Conservation (phyloP, 2,329 filamentous ascomycete species). For the Pseudogymnoascus sp. region DNA sequence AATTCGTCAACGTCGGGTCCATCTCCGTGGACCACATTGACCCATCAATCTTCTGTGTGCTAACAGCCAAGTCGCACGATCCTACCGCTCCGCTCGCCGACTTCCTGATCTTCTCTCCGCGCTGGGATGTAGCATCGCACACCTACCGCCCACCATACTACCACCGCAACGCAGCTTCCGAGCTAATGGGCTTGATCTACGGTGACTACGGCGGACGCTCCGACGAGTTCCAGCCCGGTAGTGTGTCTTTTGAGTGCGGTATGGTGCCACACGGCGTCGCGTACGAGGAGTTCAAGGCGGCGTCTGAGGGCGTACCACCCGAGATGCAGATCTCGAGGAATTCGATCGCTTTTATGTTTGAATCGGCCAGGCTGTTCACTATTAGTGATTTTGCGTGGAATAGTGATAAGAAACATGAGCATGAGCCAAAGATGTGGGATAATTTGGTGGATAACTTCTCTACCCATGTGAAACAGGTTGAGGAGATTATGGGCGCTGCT, state of each 20-base stretch:
- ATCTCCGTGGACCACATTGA: slow-evolving; percentile 57
- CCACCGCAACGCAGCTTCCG: slow-evolving; percentile 42
- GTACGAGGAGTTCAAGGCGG: slow-evolving; percentile 39
- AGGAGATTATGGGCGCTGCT: slow-evolving; percentile 19
- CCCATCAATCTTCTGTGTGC: slow-evolving; percentile 56
- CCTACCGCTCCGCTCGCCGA: slow-evolving; percentile 49
- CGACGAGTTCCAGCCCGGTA: slow-evolving; percentile 38
- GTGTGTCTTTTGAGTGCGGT: slow-evolving; percentile 33
- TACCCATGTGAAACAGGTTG: slow-evolving; percentile 36
- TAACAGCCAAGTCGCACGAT: slow-evolving; percentile 48
- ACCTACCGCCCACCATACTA: slow-evolving; percentile 52
- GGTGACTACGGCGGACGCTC: slow-evolving; percentile 34
- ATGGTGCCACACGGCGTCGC: slow-evolving; percentile 42
- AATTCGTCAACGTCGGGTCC: slow-evolving; percentile 49
- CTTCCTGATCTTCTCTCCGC: slow-evolving; percentile 59
- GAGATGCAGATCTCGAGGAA: slow-evolving; percentile 37
- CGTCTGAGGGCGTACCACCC: slow-evolving; percentile 36
- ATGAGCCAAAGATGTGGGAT: slow-evolving; percentile 46
- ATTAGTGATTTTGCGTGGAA: slow-evolving; percentile 47
- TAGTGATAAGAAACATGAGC: slow-evolving; percentile 32
- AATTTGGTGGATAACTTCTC: slow-evolving; percentile 44
- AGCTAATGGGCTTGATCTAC: slow-evolving; percentile 36
- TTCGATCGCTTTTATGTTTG: slow-evolving; percentile 44
- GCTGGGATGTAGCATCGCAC: slow-evolving; percentile 53
- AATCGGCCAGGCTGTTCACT: slow-evolving; percentile 44